Percentiles rank a stretch among this genome's conserved stretches.
Conservation (phyloP, 2,329 filamentous ascomycete genomes). For the Talaromyces sp. region DNA sequence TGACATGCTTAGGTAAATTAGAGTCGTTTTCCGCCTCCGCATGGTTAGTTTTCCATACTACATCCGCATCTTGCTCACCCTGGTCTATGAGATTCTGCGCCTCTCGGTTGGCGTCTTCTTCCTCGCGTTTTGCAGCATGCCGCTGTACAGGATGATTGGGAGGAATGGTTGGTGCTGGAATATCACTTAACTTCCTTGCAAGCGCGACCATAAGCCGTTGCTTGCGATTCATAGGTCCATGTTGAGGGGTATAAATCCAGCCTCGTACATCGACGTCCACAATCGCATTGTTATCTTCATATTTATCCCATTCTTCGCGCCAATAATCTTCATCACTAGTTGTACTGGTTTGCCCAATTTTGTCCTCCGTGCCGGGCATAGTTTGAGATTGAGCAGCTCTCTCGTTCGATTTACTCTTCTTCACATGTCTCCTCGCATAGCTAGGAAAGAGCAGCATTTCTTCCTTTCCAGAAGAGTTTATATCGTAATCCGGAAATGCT, state of each 20-base stretch:
- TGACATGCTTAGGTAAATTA: slow-evolving; percentile 29
- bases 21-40: slow-evolving; percentile 25
- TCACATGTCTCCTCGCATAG: slow-evolving; percentile 74
- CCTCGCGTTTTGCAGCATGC: slow-evolving; percentile 53
- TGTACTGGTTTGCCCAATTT: slow-evolving; percentile 42
- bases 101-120: slow-evolving; percentile 68
- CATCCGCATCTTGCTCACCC: slow-evolving; percentile 68
- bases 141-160: slow-evolving; percentile 35
- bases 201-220: slow-evolving; percentile 84
- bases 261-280: slow-evolving; percentile 93
- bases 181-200: slow-evolving; percentile 80
- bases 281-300: slow-evolving; percentile 77
- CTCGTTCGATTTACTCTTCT: slow-evolving; percentile 42
- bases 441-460: slow-evolving; percentile 95
- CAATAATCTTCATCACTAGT: slow-evolving; percentile 69
- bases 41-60: slow-evolving; percentile 63
- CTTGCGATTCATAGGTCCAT: slow-evolving; percentile 78
- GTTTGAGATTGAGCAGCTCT: slow-evolving; percentile 26
- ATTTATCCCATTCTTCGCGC: slow-evolving; percentile 72
- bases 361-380: slow-evolving; percentile 29
- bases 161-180: slow-evolving; percentile 40
- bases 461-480: slow-evolving; percentile 74
- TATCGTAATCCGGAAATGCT: slow-evolving; percentile 79
- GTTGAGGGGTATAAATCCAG: slow-evolving; percentile 88
- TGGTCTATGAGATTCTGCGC: slow-evolving; percentile 71